Evolutionary conservation across 768 basidiomycete genomes (phyloP).

Genomic region (Termitomyces sp.): DNA sequence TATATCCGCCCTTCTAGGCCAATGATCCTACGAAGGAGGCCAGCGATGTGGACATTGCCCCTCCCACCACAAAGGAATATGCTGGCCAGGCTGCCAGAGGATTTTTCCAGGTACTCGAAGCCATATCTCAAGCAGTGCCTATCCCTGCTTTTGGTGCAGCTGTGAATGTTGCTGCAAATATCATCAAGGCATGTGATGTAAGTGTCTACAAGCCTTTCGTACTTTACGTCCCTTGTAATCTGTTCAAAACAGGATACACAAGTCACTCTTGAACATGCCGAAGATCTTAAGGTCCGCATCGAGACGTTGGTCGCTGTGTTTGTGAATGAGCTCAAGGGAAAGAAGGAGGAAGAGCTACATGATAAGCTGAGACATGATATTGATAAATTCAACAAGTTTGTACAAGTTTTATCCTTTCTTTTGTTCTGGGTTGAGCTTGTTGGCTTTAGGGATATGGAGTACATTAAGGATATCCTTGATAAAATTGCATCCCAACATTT

Average conservation of each 20-base stretch:
- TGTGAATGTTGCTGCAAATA: neutral
- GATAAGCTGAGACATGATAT: neutral
- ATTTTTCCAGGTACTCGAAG: conserved; percentile 1
- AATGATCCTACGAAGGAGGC: neutral
- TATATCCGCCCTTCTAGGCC: neutral
- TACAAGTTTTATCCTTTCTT: neutral
- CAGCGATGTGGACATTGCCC: neutral
- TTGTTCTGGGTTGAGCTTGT: neutral
- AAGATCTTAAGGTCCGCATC: conserved; percentile 8
- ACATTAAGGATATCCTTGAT: conserved; percentile 1
- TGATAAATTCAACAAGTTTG: neutral
- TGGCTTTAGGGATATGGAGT: neutral
- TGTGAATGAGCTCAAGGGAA: conserved; percentile 10
- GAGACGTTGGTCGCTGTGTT: conserved; percentile 3
- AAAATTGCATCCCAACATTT: neutral
- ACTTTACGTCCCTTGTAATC: neutral
- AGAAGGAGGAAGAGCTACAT: conserved; percentile 2
- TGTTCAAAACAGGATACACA: conserved; percentile 1
- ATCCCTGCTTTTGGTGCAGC: conserved; percentile 5
- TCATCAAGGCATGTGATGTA: conserved; percentile 10
- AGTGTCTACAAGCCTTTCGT: neutral
- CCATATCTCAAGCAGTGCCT: conserved; percentile 5
- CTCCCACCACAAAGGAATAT: conserved; percentile 7
- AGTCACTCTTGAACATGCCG: conserved; percentile 1
- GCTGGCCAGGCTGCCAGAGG: conserved; percentile 5